Evolutionary conservation across 148 eudicot genomes (phyloP), one percentile per base, ranked within the genome.

Genomic region (Chenopodium formosanum): DNA sequence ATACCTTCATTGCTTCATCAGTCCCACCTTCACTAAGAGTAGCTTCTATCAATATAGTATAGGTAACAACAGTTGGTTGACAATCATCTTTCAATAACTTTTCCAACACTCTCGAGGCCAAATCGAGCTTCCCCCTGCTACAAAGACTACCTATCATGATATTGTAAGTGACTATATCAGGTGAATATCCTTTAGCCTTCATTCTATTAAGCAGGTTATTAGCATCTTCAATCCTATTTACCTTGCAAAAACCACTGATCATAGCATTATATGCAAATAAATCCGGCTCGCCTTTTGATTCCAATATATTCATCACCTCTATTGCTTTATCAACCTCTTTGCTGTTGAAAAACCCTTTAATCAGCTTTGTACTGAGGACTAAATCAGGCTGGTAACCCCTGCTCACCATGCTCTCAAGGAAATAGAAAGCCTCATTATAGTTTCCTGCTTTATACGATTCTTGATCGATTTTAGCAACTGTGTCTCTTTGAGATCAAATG

Each of bases 131-230:
- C 80, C 97, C 88, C 65, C 97, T 89, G 65, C 89, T 86, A 73
- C 91, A 90, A 73, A 90, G 89, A 73, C 92, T 92, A 62, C 97
- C 94, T 62, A 92, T 91, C 91, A 92, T 84, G 67, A 91, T 92
- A 44, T 92, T 92, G 73, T 92, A 90, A 2, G 97, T 91, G 10
- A 92, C 89, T n/a, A 88, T 80, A 88, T 92, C 92, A 1, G 94
- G 91, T 1, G 88, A 75, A 84, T 83, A 90, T 16, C 94, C 94
- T 75, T 83, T 78, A 53, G 65, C 79, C 56, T 83, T 86, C 92
- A 92, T 92, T 53, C 90, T 82, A 58, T 83, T 77, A 82, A 92
- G 83, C 81, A 91, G 84, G 40, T 75, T 70, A 73, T 89, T 85
- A 12, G 92, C 92, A 9, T 87, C 75, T 40, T 90, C 94, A 58